Evolutionary conservation across 176 grass and related monocot genomes (phyloP), one percentile per base, ranked within the genome.

Genomic region (Alloteropsis semialata): DNA sequence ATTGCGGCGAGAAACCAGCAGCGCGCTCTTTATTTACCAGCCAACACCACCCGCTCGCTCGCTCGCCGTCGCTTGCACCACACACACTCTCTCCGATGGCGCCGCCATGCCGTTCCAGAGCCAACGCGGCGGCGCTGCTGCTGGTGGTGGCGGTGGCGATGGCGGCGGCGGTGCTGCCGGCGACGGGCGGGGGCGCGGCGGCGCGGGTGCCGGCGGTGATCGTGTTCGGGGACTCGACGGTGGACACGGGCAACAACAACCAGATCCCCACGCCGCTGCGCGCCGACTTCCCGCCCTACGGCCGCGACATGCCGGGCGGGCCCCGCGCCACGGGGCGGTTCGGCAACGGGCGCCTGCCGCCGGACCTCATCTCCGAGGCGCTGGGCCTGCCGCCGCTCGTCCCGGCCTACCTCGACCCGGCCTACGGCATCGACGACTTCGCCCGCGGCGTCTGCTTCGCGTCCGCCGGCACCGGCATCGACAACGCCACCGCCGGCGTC

Each of bases 171-270:
- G 1, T 12, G 29, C 5, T 28, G 53, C 4, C 21, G 5, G 33
- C 1, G 9, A 3, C 0, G 27, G 5, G 27, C 24, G 5, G 49
- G 25, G n/a, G 65, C 25, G 6, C 0, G 5, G 16, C 17, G 8
- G 10, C 70, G 53, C 3, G 73, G 5, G 81, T 98, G 25, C 87
- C 96, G 10, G 96, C 96, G 43, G 61, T 93, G 82, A 95, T 98
- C 76, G 93, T 95, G 66, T 98, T 98, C 91, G 96, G 96, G 0
- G 92, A 95, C 84, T 98, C 92, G 62, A 95, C 96, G 60, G 92
- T 95, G 50, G 96, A 98, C 87, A 61, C 92, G 39, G 96, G 96
- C 66, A 98, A 98, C 89, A 95, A 95, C 82, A 95, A 98, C 79
- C 65, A 51, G 80, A 75, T 97, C 70, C 22, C 1, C 1, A 91